These are phyloP conservation scores for Lathyrus tuberosus DNA, from an alignment of 306 rosid species.

Conservation along the genomic window DNA sequence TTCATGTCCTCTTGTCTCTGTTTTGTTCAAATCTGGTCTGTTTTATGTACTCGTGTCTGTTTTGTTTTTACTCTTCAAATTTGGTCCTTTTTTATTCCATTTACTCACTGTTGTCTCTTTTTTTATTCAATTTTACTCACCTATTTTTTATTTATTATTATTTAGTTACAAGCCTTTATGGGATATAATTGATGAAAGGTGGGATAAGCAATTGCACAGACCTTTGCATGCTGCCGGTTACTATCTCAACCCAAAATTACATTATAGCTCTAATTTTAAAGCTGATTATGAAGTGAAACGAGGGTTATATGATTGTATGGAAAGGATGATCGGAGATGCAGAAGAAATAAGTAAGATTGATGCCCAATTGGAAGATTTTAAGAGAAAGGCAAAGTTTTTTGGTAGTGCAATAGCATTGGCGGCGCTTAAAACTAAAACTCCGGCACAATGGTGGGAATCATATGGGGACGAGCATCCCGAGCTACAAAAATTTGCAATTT, in stretches of 20 bases:
- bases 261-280: background rate
- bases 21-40: no score
- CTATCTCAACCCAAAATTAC: background rate
- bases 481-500: no score
- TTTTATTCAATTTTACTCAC: no score
- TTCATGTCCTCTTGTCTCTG: no score
- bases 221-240: background rate
- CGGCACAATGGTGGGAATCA: background rate
- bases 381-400: background rate
- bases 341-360: background rate
- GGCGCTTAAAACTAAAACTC: background rate
- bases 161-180: background rate
- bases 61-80: no score
- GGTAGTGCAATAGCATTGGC: background rate
- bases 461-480: background rate
- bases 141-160: background rate
- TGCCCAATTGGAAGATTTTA: background rate
- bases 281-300: background rate
- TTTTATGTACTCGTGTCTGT: no score
- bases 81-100: no score
- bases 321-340: background rate
- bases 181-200: background rate
- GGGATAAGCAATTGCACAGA: background rate
- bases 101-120: no score
- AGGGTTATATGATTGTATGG: background rate